Evolutionary conservation across 345 rosid species (phyloP).

Genomic region (Brassica rapa): DNA sequence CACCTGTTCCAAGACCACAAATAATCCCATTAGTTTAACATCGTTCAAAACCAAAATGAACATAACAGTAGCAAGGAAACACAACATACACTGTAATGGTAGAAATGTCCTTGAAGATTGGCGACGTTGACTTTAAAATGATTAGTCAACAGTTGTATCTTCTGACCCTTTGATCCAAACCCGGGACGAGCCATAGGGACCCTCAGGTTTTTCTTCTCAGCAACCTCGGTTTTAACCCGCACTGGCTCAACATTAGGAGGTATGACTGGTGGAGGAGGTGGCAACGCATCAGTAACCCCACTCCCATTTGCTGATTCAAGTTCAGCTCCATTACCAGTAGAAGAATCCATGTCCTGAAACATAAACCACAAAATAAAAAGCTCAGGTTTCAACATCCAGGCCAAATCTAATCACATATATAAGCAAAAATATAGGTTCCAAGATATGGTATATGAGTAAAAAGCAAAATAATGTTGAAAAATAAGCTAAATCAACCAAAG

Average conservation of each 20-base stretch:
- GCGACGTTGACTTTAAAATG: slow-evolving; percentile 78
- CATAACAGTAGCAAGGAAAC: slow-evolving; percentile 8
- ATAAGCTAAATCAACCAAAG: not conserved
- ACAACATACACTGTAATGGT: slow-evolving; percentile 70
- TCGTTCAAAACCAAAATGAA: not conserved
- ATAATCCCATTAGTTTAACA: not conserved
- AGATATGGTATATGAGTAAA: not conserved
- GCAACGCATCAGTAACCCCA: slow-evolving; percentile 49
- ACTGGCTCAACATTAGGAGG: slow-evolving; percentile 68
- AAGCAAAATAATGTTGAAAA: not conserved
- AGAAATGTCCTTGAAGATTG: slow-evolving; percentile 62
- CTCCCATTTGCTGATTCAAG: slow-evolving; percentile 51
- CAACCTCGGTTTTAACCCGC: slow-evolving; percentile 43
- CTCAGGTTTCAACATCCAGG: not conserved
- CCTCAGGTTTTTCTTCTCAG: slow-evolving; percentile 54
- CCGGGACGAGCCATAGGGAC: slow-evolving; percentile 71
- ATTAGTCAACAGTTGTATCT: slow-evolving; percentile 61
- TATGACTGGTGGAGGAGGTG: slow-evolving; percentile 70
- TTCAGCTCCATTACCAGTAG: slow-evolving; percentile 32
- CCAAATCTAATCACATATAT: not conserved
- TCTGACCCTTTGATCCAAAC: slow-evolving; percentile 72
- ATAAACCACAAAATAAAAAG: not conserved
- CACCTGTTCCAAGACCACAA: slow-evolving; percentile 48
- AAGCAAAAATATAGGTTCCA: not conserved
- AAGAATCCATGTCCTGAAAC: slow-evolving; percentile 54